Base-by-base conservation (phyloP, 2,329 filamentous ascomycete genomes). In the Pseudonectria foliicola region DNA sequence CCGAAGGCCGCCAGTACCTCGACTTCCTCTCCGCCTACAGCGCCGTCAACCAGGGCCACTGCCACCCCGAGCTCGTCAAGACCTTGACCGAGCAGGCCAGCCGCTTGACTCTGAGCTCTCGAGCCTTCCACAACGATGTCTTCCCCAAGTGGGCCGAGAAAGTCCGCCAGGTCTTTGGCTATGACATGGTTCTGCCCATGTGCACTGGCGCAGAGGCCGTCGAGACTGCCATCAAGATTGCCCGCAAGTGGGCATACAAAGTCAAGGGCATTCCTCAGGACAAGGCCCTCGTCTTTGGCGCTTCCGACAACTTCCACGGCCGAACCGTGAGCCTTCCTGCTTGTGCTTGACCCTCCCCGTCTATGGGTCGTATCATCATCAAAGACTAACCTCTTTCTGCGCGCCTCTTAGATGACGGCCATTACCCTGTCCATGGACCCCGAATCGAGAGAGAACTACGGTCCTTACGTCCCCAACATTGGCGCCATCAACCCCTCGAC, bases 1-100 rank as follows among this genome's bases (percentile, higher is more conserved):
- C 92, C 13, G 92, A 98, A 69, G 88, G 85, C 56, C 85, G 81
- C 52, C 82, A 95, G 62, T 96, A 98, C 64, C 80, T 96, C 53
- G 92, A 98, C 68, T 98, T 95, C 67, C 79, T 98, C 48, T 96
- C 90, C 30, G 92, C 92, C 47, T 98, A 98, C 73, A 93, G 85
- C 50, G 92, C 92, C 43, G 88, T 96, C 59, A 96, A 96, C 70
- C 90, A 96, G 66, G 90, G 90, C 44, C 90, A 98, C 65, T 96
- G 90, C 66, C 90, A 98, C 67, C 92, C 92, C 5, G 89, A 94
- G 67, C 80, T 96, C 38, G 80, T 98, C 59, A 89, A 90, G 62
- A 85, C 89, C 11, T 71, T 98, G 42, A 80, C 79, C 25, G 86
- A 95, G 48, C 92, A 98, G 68, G 92, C 92, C 31, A 77, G 82